Conservation (phyloP, 176 grass and related monocot genomes). For the Lolium multiflorum region DNA sequence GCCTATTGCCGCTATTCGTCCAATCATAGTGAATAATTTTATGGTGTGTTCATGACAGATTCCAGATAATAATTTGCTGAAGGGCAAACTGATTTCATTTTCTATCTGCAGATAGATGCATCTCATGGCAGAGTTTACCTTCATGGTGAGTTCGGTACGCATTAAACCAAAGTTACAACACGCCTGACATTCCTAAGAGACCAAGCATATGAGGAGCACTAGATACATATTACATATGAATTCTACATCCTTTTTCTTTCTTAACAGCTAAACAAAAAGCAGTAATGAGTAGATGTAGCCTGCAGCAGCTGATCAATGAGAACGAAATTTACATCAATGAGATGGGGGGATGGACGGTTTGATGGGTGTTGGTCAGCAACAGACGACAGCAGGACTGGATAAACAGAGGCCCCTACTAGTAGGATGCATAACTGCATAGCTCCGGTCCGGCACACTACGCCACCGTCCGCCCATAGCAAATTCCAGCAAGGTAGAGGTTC, state of each 20-base stretch:
- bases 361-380: conserved; percentile 2
- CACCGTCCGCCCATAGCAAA: conserved; percentile 88
- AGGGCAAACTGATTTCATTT: no score
- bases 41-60: no score
- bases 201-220: no score
- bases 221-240: neutral
- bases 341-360: neutral
- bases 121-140: no score
- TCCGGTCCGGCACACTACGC: conserved; percentile 34
- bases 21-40: no score
- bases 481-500: conserved; percentile 83
- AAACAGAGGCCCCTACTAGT: neutral
- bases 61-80: no score
- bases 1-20: no score
- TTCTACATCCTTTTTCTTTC: neutral
- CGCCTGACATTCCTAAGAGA: no score
- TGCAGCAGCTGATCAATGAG: conserved; percentile 36
- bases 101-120: no score
- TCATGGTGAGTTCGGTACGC: no score
- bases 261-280: neutral
- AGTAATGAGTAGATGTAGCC: neutral
- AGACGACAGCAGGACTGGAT: neutral
- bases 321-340: conserved; percentile 33
- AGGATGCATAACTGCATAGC: neutral
- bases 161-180: no score